phyloP scores from a whole-genome alignment of 176 grass and related monocot genomes.

The Zoysia pacifica region DNA sequence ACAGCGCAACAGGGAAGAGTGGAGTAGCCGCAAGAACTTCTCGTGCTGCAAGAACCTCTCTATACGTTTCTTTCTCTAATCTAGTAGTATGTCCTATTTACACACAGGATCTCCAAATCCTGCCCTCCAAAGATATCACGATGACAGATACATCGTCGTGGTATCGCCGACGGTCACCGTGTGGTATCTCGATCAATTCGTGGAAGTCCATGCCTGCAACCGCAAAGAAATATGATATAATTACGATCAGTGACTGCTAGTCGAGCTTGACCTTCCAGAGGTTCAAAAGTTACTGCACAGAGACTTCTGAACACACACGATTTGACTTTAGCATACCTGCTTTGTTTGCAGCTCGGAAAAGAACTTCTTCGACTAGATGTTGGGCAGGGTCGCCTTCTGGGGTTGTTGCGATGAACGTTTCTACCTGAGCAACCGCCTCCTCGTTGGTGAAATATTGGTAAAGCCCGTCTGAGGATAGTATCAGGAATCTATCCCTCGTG shows the following conservation, averaged over 20 bases:
- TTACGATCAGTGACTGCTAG: neutral
- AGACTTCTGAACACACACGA: neutral
- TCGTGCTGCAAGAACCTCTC: conserved; percentile 41
- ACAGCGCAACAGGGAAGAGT: conserved; percentile 46
- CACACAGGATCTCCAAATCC: conserved; percentile 93
- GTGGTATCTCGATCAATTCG: conserved; percentile 89
- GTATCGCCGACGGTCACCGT: conserved; percentile 82
- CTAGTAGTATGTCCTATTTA: conserved; percentile 64
- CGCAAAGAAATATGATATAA: conserved; percentile 30
- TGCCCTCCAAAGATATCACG: conserved; percentile 92
- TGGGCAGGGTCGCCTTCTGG: conserved; percentile 96
- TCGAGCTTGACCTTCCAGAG: conserved; percentile 35
- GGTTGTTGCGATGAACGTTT: conserved; percentile 82
- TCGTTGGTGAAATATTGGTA: conserved; percentile 99
- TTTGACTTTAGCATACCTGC: conserved; percentile 62
- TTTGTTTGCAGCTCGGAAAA: conserved; percentile 91
- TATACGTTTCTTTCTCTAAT: conserved; percentile 54
- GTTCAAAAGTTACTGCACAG: conserved; percentile 35
- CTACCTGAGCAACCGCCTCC: conserved; percentile 78
- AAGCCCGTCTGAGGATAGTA: conserved; percentile 92
- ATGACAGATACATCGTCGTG: conserved; percentile 94
- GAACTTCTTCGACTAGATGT: conserved; percentile 89
- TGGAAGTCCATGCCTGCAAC: conserved; percentile 90
- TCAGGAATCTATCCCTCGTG: conserved; percentile 78
- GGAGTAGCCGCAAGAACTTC: conserved; percentile 41